A percentile compares a stretch with the other conserved stretches of the same genome.
Conservation (phyloP, 2,329 filamentous ascomycete genomes). For the Diplocarpon rosae region DNA sequence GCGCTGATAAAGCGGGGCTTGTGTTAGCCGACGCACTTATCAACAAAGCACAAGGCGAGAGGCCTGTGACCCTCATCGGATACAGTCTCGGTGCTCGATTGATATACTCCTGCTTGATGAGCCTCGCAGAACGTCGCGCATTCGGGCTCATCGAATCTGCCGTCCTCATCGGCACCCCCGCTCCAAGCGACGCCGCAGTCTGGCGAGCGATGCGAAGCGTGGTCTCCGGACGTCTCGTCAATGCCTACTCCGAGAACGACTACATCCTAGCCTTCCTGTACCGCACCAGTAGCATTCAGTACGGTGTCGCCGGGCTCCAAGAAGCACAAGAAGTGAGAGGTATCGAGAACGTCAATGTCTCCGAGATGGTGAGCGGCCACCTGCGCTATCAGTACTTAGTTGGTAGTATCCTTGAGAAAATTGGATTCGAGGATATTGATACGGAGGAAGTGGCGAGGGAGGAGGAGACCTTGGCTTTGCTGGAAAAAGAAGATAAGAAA, state of each 20-base stretch:
- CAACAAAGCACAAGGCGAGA: conserved; percentile 70
- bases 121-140: conserved; percentile 63
- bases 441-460: conserved; percentile 35
- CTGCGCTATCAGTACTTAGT: conserved; percentile 58
- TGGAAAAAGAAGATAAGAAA: conserved; percentile 34
- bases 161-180: conserved; percentile 71
- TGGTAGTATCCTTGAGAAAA: conserved; percentile 53
- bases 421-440: conserved; percentile 49
- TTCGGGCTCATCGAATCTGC: conserved; percentile 80
- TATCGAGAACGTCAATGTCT: conserved; percentile 50
- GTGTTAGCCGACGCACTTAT: conserved; percentile 75
- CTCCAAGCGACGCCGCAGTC: conserved; percentile 57
- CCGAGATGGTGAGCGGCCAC: conserved; percentile 56
- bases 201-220: conserved; percentile 72
- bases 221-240: conserved; percentile 72
- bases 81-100: conserved; percentile 74
- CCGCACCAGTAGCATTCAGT: conserved; percentile 68
- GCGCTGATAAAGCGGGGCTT: conserved; percentile 69
- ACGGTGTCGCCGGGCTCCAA: conserved; percentile 77
- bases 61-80: conserved; percentile 69
- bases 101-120: conserved; percentile 71
- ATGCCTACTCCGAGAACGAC: conserved; percentile 81
- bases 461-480: conserved; percentile 32
- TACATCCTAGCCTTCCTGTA: conserved; percentile 82
- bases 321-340: conserved; percentile 56